Evolutionary conservation across 495 filamentous ascomycete genomes (phyloP), one percentile per base, ranked within the genome.

Genomic region (Talaromyces nanjingensis): DNA sequence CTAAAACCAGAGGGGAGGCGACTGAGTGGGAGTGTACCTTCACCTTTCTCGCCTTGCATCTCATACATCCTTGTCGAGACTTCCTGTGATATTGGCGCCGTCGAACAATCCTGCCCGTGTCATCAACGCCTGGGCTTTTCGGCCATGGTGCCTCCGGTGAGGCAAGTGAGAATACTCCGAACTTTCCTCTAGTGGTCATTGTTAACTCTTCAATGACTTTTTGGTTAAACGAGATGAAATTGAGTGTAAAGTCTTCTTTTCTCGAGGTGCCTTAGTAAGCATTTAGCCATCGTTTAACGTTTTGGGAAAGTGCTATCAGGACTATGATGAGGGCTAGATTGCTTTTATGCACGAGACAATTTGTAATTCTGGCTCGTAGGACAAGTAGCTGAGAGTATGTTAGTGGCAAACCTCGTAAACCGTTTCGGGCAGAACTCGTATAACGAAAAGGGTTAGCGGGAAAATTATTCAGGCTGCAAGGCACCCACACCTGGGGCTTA

Each of bases 21-120:
- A 5, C 6, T 31, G 29, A 6, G 27, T 0, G 18, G 4, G 33
- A 14, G 16, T 58, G 27, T 31, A 58, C 55, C 55, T 58, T 58
- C 3, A 58, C 55, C 29, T 58, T 58, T 58, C 55, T 58, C 25
- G 55, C 9, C 55, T 58, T 58, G 55, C 55, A 58, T 4, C 20
- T 58, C 55, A 34, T 58, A 18, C 55, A 58, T 58, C 55, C 55
- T 4, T 58, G 11, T n/a, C 55, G 55, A 33, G 55, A 58, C 29
- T 58, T 58, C 12, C 11, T 31, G 29, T 58, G 55, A 58, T 58
- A 58, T 34, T 58, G 55, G 5, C 55, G 55, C 29, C 14, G 24
- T 20, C 55, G 55, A 58, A 58, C 25, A 29, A 58, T 58, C 29
- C 29, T 58, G n/a, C 55, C 55, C 1, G 29, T 33, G 1, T 58